Base-by-base conservation (phyloP, 2,329 filamentous ascomycete genomes). In the Neofusicoccum umdonicola region DNA sequence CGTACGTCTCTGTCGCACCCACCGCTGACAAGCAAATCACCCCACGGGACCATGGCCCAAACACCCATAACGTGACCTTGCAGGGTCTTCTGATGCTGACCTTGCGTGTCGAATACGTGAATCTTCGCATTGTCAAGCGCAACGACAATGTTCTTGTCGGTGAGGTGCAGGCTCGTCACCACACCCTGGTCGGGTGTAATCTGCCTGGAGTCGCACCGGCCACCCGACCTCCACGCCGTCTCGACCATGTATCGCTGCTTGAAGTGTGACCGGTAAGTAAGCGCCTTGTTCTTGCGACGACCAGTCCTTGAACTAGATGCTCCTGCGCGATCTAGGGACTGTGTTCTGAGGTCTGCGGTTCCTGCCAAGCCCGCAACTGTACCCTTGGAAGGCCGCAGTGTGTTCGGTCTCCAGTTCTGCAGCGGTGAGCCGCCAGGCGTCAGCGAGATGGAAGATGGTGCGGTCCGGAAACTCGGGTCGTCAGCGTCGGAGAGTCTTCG, bases 21-120 rank as follows among this genome's bases (percentile, higher is more conserved):
- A 71, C 95, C 95, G 71, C 93, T 97, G 66, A 99, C 95, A 67
- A 99, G 84, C 62, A 92, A 90, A 76, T 99, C 94, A 66, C 92
- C 94, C 91, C 93, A 97, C 6, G 95, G 95, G 27, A 99, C 93
- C 94, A 99, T 98, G 56, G 95, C 95, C 95, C 95, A 99, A 19
- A 99, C 95, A 45, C 95, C 95, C 95, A 99, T 99, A 50, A 98
- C 91, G 80, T 99, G 95, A 11, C 95, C 95, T 73, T 95, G 90
- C 34, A 99, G 81, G 2, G 92, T 97, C 75, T 93, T 92, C 71
- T 96, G 88, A 68, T 92, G 88, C 70, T 93, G 89, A 39, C 95
- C 95, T 69, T 95, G 88, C 0, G 92, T 93, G 76, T 98, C 92
- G 74, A 98, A 99, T 31, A 99, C 93, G 77, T 99, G 95, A 51